phyloP scores from a whole-genome alignment of 371 early-diverging fungal genomes.

The Nosema muscidifuracis region DNA sequence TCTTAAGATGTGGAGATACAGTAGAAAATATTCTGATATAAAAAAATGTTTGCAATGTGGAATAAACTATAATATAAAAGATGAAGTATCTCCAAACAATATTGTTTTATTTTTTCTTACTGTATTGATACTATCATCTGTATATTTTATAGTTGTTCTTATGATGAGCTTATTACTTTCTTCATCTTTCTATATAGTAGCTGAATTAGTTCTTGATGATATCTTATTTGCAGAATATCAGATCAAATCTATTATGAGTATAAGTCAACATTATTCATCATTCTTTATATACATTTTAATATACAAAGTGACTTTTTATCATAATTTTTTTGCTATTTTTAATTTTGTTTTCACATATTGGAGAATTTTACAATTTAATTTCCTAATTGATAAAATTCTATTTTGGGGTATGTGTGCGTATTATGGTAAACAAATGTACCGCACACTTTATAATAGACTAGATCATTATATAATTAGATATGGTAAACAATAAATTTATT shows the following conservation, averaged over 20 bases:
- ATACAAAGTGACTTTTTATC: conserved; percentile 34
- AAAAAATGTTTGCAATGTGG: conserved; percentile 62
- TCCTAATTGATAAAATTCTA: conserved; percentile 49
- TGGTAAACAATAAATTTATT: no score
- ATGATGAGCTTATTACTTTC: conserved; percentile 36
- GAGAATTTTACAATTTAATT: conserved; percentile 60
- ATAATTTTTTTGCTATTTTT: conserved; percentile 36
- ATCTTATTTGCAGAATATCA: conserved; percentile 2
- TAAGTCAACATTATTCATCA: not conserved
- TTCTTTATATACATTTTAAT: conserved; percentile 24
- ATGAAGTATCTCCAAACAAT: conserved; percentile 45
- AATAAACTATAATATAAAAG: conserved; percentile 52
- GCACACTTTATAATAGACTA: conserved; percentile 30
- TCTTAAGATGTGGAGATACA: conserved; percentile 62
- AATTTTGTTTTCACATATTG: conserved; percentile 62
- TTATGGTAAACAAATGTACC: conserved; percentile 34
- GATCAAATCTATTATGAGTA: not conserved
- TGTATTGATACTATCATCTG: conserved; percentile 36
- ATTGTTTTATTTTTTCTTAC: conserved; percentile 31
- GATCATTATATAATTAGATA: no score
- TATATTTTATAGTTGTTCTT: conserved; percentile 31
- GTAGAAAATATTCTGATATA: conserved; percentile 56
- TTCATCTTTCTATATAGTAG: conserved; percentile 38
- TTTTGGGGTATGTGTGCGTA: conserved; percentile 33
- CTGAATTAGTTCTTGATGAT: not conserved